Percentiles rank a stretch among this genome's conserved stretches.
Evolutionary conservation across 2,329 filamentous ascomycete species (phyloP).

Genomic region (Alternaria sp.): DNA sequence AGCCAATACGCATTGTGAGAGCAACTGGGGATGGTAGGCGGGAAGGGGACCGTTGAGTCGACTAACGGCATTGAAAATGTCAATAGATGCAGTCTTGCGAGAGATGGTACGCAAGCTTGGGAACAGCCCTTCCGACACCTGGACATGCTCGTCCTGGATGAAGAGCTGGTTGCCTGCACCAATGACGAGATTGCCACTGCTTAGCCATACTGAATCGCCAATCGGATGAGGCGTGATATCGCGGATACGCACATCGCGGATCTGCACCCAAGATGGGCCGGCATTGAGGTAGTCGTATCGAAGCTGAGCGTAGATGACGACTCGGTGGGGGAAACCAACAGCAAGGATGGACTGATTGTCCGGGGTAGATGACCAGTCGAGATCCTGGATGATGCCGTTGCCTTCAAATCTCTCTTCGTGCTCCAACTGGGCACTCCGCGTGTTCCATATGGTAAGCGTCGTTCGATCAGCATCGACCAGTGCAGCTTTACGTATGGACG

Average conservation of each 20-base stretch:
- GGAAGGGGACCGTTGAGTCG: constrained; percentile 87
- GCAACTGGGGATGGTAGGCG: constrained; percentile 89
- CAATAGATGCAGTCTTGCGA: constrained; percentile 62
- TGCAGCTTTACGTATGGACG: constrained; percentile 85
- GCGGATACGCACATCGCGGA: constrained; percentile 81
- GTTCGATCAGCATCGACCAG: constrained; percentile 78
- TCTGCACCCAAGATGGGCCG: constrained; percentile 86
- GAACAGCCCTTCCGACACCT: constrained; percentile 67
- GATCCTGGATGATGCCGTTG: constrained; percentile 79
- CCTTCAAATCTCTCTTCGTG: constrained; percentile 77
- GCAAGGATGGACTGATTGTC: constrained; percentile 88
- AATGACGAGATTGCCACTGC: constrained; percentile 83
- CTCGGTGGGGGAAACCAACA: constrained; percentile 88
- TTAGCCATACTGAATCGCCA: constrained; percentile 91
- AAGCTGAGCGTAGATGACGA: constrained; percentile 83
- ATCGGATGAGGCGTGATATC: constrained; percentile 89
- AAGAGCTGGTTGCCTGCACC: constrained; percentile 93
- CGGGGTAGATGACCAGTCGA: constrained; percentile 93
- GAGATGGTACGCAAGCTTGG: constrained; percentile 62
- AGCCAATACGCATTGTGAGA: constrained; percentile 84
- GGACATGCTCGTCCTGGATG: constrained; percentile 79
- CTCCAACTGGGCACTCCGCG: constrained; percentile 80
- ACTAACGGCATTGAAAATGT: constrained; percentile 83
- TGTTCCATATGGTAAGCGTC: constrained; percentile 89
- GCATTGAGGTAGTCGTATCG: constrained; percentile 91